Evolutionary conservation across 2,329 filamentous ascomycete species (phyloP), one percentile per base, ranked within the genome.

Genomic region (Sclerotinia sclerotiorum): DNA sequence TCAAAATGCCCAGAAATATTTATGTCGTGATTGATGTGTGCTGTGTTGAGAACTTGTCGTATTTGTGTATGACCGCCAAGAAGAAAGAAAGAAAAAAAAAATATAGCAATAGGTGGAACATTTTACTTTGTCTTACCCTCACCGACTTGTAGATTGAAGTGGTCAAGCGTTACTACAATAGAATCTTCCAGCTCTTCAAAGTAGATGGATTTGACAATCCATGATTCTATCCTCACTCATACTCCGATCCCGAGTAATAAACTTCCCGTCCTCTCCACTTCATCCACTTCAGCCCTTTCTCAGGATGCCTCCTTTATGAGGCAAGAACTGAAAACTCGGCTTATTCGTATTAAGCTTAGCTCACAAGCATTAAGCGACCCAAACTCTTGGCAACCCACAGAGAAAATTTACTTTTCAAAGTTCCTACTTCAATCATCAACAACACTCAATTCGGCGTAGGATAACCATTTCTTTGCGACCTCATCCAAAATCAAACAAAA

Each of bases 391-490:
- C 73, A 61, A 61, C 57, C 69, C 70, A 73, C 54, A 46, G 44
- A 24, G 27, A 56, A 72, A 68, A 49, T 54, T 67, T 56, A 54
- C 39, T 56, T 56, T 68, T 39, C 39, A 58, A 11, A 61, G 48
- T 67, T 11, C 35, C 21, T 51, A 52, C 29, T 19, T 65, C 63
- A 48, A 65, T 39, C 51, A 42, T n/a, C 64, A 39, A 72, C 74
- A 58, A 69, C 73, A 71, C 48, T 72, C 72, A 74, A 75, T 69
- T 68, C 77, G 78, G 76, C 80, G 80, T 77, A 82, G 81, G 81
- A 82, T 82, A 77, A 69, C 64, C 70, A 82, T 85, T 81, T 93
- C 90, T 93, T 93, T 93, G 90, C 90, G 90, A 82, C 76, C 76
- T 73, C 71, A 75, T 17, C 75, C 75, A 79, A 76, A 74, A 44